Evolutionary conservation across 23 red algal genomes (phyloP), one percentile per base, ranked within the genome.

Genomic region (Cyanidiococcus yangmingshanensis): DNA sequence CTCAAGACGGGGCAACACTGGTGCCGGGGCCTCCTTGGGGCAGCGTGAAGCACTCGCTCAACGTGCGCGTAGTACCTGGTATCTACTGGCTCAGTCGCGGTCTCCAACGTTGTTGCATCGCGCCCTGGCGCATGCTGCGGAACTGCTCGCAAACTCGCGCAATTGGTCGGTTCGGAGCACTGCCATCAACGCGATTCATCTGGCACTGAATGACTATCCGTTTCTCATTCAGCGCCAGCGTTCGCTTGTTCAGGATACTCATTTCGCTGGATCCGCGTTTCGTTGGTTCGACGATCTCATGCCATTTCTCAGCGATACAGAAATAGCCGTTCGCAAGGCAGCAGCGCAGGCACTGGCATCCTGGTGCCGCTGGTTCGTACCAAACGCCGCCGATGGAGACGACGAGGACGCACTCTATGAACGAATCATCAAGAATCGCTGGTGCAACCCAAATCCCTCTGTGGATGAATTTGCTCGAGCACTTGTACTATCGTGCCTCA

Each of bases 361-460:
- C 3, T 35, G 21, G 32, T 17, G n/a, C n/a, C 63, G 63, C n/a
- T 71, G 63, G 63, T 71, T 71, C 32, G 63, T 71, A 71, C 63
- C 63, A 12, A 2, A 25, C 32, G 63, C 63, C 63, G 7, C 21
- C 27, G n/a, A 25, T 71, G 3, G 12, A 2, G 63, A 71, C 27
- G 63, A 71, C 27, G 63, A 71, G 27, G 12, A 30, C 63, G 27
- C 27, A 29, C 32, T 25, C n/a, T 29, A 35, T 12, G n/a, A 35
- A 35, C 32, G 12, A 3, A 12, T 25, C 27, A 71, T 71, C 27
- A 2, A 29, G 63, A 35, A 12, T 12, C 7, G 32, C n/a, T 25
- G n/a, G 63, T 35, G 63, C 63, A 30, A 25, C 12, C 3, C n/a
- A 12, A 71, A 25, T 35, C 12, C 7, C 21, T 21, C 12, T 15